Evolutionary conservation across 371 early-diverging fungal genomes (phyloP), one percentile per base, ranked within the genome.

Genomic region (Funneliformis caledonium): DNA sequence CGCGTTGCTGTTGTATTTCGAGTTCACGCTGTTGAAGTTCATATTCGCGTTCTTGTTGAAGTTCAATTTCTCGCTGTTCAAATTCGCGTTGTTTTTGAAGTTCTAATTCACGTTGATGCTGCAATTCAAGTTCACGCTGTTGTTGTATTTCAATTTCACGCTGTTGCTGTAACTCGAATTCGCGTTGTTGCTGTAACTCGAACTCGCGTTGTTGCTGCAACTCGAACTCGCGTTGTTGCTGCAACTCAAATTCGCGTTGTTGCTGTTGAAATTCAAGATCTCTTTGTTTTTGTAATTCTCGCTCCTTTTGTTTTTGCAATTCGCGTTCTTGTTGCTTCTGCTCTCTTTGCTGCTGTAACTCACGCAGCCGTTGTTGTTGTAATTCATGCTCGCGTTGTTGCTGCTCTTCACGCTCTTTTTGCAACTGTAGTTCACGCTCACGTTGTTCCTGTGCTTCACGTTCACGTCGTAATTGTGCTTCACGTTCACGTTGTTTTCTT

Each of bases 391-490:
- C 73, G 31, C 73, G 73, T 73, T 73, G 52, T 8, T 73, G 19
- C 48, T 67, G 61, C 12, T 60, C 11, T 61, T 75, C 60, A 4
- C 61, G 61, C 60, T 60, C 60, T 43, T 75, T 26, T 61, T 59
- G 75, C 43, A 75, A n/a, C 16, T 75, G 61, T 16, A 73, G 26
- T 56, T 76, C 76, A 26, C 62, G 60, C 10, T 76, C 72, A 72
- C 52, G 72, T 76, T 59, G 60, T 61, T 76, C 42, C 22, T 61
- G 60, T 19, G 50, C 2, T 52, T 72, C 72, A 50, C 48, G 72
- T 50, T 72, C 72, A 50, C 72, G 72, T 16, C 50, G 48, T 43
- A 42, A 1, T 37, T 42, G 69, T 69, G 37, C 16, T 48, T 50
- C 72, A 37, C n/a, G n/a, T 37, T 72, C 72, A 14, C 52, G 48